phyloP scores from a whole-genome alignment of 345 rosid genomes.

The Heritiera littoralis region DNA sequence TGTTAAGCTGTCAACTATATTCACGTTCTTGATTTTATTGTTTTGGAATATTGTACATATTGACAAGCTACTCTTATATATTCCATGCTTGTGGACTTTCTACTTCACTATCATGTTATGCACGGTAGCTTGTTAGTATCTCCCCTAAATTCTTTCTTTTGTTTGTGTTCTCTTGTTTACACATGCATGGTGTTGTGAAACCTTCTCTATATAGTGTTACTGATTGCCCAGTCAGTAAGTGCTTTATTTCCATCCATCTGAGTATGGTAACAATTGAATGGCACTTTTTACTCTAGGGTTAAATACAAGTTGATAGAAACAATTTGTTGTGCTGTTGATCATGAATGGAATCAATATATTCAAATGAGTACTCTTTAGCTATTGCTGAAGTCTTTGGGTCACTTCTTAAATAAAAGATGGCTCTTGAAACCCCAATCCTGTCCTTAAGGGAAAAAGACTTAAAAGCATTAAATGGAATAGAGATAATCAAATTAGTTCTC shows the following conservation, averaged over 20 bases:
- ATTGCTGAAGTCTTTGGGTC: background rate
- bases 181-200: background rate
- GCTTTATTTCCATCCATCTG: background rate
- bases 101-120: background rate
- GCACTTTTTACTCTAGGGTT: background rate
- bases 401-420: no score
- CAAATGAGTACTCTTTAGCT: background rate
- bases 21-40: background rate
- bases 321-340: background rate
- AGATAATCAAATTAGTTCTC: no score
- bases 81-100: background rate
- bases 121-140: background rate
- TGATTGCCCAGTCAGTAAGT: background rate
- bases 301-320: background rate
- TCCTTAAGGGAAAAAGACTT: no score
- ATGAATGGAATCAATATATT: background rate
- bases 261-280: background rate
- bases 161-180: background rate
- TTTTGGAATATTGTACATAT: background rate
- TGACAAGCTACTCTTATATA: background rate
- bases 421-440: no score
- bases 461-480: no score
- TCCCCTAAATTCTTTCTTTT: background rate
- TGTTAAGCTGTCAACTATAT: background rate
- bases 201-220: background rate